Evolutionary conservation across 2,329 filamentous ascomycete species (phyloP).

Genomic region (Didymellaceae sp.): DNA sequence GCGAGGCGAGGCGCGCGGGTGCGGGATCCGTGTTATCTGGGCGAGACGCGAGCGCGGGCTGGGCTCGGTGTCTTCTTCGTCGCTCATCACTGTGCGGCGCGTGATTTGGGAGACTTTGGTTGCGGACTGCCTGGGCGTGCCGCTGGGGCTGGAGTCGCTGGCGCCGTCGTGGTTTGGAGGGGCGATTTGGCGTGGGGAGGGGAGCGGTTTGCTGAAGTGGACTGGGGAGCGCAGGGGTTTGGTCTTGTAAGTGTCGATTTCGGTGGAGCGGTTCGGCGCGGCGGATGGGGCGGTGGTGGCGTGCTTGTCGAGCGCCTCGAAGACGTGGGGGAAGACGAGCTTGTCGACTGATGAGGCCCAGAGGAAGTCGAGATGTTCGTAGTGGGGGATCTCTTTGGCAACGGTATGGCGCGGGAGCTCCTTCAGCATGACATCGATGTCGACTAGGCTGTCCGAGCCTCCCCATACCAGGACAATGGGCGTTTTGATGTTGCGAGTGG

Average conservation of each 20-base stretch:
- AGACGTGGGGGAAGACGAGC: constrained; percentile 89
- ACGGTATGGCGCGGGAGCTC: constrained; percentile 86
- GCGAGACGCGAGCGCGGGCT: constrained; percentile 23
- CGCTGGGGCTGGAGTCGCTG: constrained; percentile 8
- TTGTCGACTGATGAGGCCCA: constrained; percentile 87
- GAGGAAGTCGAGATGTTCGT: constrained; percentile 95
- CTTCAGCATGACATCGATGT: constrained; percentile 89
- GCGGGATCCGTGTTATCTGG: constrained; percentile 26
- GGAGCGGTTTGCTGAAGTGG: constrained; percentile 35
- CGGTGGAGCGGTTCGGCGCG: neutral
- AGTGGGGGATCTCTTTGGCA: constrained; percentile 86
- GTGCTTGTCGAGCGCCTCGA: constrained; percentile 81
- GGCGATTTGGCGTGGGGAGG: constrained; percentile 27
- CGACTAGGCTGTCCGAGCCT: constrained; percentile 89
- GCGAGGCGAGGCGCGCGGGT: constrained; percentile 22
- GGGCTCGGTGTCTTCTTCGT: constrained; percentile 10
- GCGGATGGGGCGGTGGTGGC: constrained; percentile 29
- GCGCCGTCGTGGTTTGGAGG: constrained; percentile 24
- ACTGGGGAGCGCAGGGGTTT: constrained; percentile 38
- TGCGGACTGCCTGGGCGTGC: constrained; percentile 7
- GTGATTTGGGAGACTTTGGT: constrained; percentile 13
- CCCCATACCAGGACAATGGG: constrained; percentile 94
- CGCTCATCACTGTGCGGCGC: constrained; percentile 9
- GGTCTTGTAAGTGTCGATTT: constrained; percentile 22
- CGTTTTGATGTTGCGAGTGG: constrained; percentile 95